phyloP scores from a whole-genome alignment of 179 eudicot genomes.

The Monotropa hypopitys region DNA sequence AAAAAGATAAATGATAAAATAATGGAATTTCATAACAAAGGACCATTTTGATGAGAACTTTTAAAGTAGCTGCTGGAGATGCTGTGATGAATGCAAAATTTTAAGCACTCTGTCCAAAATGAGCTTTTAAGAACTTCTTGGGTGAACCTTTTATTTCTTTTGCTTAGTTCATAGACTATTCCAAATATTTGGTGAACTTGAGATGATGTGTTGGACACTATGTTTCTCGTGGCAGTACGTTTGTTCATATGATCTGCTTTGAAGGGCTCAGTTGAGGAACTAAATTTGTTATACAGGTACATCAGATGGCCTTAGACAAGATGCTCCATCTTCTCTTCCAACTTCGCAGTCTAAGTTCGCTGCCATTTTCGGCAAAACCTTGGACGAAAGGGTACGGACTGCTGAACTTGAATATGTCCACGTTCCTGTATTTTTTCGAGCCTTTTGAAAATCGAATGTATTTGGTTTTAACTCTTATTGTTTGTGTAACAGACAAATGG shows the following conservation, averaged over 20 bases:
- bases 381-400: slow-evolving; percentile 25
- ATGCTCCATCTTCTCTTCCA: slow-evolving; percentile 22
- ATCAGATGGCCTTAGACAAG: slow-evolving; percentile 19
- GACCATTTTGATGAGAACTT: neutral
- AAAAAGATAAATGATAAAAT: neutral
- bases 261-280: neutral
- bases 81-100: neutral
- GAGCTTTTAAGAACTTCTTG: neutral
- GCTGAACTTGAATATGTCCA: slow-evolving; percentile 3
- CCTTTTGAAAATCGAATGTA: slow-evolving; percentile 3
- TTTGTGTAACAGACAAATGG: slow-evolving; percentile 23
- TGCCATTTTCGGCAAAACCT: slow-evolving; percentile 13
- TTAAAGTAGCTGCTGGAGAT: too few relatives aligned
- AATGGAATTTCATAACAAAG: neutral
- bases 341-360: slow-evolving; percentile 24
- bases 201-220: neutral
- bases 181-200: neutral
- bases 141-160: neutral
- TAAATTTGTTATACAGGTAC: slow-evolving; percentile 24
- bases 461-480: slow-evolving; percentile 1
- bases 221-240: neutral
- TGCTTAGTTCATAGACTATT: neutral
- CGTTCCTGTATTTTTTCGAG: slow-evolving; percentile 10
- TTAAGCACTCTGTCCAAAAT: neutral
- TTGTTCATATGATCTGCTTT: neutral